phyloP scores from a whole-genome alignment of 805 yeast genomes.

The Zygosaccharomyces lentus region DNA sequence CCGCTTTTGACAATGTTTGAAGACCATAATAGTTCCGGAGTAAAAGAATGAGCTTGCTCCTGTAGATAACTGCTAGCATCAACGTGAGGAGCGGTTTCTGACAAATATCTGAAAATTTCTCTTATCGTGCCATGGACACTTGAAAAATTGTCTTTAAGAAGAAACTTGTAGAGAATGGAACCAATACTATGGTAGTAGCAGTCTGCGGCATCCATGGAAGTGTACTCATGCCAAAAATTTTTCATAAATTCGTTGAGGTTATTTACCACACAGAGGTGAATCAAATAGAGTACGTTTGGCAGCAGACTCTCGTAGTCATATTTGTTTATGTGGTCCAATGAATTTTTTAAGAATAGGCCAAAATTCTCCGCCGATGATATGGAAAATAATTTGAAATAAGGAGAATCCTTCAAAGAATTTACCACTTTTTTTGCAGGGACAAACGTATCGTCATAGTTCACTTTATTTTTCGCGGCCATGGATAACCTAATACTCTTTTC shows the following conservation, averaged over 20 bases:
- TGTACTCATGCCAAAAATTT: conserved; percentile 36
- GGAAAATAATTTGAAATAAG: conserved; percentile 44
- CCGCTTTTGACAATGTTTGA: conserved; percentile 25
- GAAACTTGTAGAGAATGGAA: conserved; percentile 38
- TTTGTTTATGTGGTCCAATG: conserved; percentile 39
- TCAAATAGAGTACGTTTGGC: conserved; percentile 57
- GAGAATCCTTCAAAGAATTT: conserved; percentile 33
- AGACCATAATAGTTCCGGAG: conserved; percentile 23
- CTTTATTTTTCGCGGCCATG: conserved; percentile 39
- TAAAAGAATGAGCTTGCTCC: conserved; percentile 38
- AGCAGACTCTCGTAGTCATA: conserved; percentile 53
- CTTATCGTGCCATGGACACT: conserved; percentile 52
- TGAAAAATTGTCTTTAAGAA: conserved; percentile 40
- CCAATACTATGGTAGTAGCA: conserved; percentile 39
- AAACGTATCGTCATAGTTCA: conserved; percentile 46
- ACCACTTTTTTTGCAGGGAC: conserved; percentile 49
- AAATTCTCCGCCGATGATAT: conserved; percentile 54
- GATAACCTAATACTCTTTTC: conserved; percentile 55
- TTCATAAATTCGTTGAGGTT: conserved; percentile 38
- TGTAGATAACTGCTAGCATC: conserved; percentile 32
- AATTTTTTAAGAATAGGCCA: conserved; percentile 47
- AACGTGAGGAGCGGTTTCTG: conserved; percentile 29
- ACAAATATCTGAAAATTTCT: conserved; percentile 43
- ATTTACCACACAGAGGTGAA: conserved; percentile 55
- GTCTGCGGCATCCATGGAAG: conserved; percentile 38